Percentiles rank a stretch among this genome's conserved stretches.
Evolutionary conservation across 1,139 yeast species (phyloP).

Genomic region (Debaryomycetaceae sp.): DNA sequence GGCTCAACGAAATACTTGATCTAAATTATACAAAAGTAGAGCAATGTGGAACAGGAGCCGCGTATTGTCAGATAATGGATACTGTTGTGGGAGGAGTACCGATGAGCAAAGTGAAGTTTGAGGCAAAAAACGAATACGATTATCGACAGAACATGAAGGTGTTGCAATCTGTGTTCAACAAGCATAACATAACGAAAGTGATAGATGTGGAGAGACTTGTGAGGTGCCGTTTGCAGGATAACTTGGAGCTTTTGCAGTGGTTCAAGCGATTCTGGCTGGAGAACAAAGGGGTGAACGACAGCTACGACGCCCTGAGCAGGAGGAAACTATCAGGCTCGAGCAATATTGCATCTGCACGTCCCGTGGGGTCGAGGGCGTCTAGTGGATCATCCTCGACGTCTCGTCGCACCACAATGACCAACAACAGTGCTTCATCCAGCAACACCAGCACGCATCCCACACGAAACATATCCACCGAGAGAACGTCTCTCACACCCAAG

Average conservation of each 20-base stretch:
- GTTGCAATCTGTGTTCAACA: slow-evolving; percentile 71
- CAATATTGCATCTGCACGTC: slow-evolving; percentile 4
- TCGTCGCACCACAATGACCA: slow-evolving; percentile 10
- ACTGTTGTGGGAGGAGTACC: slow-evolving; percentile 80
- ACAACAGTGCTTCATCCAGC: slow-evolving; percentile 1
- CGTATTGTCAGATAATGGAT: slow-evolving; percentile 89
- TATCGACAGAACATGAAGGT: slow-evolving; percentile 78
- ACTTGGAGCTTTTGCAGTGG: slow-evolving; percentile 93
- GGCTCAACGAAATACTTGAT: slow-evolving; percentile 75
- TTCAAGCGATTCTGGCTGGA: slow-evolving; percentile 79
- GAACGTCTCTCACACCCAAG: slow-evolving; percentile 8
- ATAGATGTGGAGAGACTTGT: slow-evolving; percentile 80
- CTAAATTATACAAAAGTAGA: slow-evolving; percentile 76
- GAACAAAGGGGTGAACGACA: slow-evolving; percentile 55
- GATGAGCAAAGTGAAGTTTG: slow-evolving; percentile 69
- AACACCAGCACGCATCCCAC: slow-evolving; percentile 1
- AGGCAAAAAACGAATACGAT: slow-evolving; percentile 68
- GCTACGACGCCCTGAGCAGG: slow-evolving; percentile 59
- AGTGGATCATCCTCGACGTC: slow-evolving; percentile 8
- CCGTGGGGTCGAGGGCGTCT: slow-evolving; percentile 6
- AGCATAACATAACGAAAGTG: slow-evolving; percentile 66
- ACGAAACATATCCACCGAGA: slow-evolving; percentile 8
- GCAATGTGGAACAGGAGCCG: slow-evolving; percentile 95
- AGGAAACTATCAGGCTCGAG: slow-evolving; percentile 13
- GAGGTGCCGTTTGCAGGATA: slow-evolving; percentile 90